phyloP scores from a whole-genome alignment of 495 filamentous ascomycete species.

The Aspergillus haitiensis region DNA sequence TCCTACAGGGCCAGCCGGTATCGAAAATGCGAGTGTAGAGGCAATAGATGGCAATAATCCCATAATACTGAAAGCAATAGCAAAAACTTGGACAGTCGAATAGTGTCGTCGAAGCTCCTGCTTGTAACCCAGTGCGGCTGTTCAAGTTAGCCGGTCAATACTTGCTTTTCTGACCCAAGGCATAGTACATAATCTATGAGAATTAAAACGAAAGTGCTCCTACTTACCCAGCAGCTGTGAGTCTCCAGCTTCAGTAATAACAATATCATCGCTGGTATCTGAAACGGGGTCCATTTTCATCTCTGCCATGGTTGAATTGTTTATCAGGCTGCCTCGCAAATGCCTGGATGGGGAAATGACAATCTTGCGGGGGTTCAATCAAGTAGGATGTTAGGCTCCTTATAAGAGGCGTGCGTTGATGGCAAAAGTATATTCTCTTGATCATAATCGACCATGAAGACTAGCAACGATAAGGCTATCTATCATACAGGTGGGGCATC shows the following conservation, averaged over 20 bases:
- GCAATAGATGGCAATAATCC: constrained; percentile 68
- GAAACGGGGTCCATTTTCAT: constrained; percentile 15
- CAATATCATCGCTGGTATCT: constrained; percentile 11
- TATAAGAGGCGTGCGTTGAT: background rate
- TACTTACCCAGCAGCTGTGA: constrained; percentile 35
- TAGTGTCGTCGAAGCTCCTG: constrained; percentile 70
- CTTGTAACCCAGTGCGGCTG: constrained; percentile 60
- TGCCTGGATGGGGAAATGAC: background rate
- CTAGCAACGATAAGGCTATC: background rate
- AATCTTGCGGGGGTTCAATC: background rate
- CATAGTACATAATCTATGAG: background rate
- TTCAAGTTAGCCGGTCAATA: constrained; percentile 10
- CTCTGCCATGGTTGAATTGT: constrained; percentile 14
- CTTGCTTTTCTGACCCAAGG: background rate
- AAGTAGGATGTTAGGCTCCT: background rate
- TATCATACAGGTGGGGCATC: background rate
- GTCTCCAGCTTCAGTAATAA: constrained; percentile 27
- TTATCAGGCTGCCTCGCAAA: background rate
- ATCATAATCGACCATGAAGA: background rate
- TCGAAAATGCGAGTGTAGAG: constrained; percentile 61
- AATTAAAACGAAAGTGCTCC: background rate
- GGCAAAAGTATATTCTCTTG: background rate
- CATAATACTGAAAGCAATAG: constrained; percentile 73
- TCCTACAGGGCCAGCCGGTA: constrained; percentile 65
- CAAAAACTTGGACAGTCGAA: constrained; percentile 64